These are phyloP conservation scores for Chenopodium suecicum DNA, from an alignment of 148 eudicot species.

Conservation along the genomic window DNA sequence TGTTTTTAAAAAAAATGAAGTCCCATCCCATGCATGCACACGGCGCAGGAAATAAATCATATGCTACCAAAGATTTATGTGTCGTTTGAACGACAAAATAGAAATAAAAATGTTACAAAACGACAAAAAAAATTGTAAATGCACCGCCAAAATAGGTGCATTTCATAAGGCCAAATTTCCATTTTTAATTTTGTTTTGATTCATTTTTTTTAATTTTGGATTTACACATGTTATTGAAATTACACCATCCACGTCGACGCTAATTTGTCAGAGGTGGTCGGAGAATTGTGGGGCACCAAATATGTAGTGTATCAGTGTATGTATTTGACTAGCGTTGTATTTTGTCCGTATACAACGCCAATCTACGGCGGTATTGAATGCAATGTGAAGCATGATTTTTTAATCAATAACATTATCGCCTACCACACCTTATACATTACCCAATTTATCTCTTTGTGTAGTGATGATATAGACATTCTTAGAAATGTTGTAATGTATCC, in stretches of 20 bases:
- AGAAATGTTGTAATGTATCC: too few species aligned
- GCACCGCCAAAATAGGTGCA: constrained; percentile 12
- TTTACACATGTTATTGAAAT: background rate
- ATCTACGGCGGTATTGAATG: background rate
- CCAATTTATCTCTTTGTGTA: too few species aligned
- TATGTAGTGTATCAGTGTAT: background rate
- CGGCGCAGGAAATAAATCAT: background rate
- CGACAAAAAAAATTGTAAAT: background rate
- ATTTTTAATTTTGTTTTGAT: background rate
- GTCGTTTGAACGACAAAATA: background rate
- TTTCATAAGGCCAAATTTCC: background rate
- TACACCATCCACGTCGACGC: background rate
- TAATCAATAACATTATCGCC: too few species aligned
- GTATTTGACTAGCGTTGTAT: background rate
- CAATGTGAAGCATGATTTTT: background rate
- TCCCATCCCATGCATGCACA: constrained; percentile 20
- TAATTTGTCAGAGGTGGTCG: background rate
- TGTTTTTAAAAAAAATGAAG: background rate
- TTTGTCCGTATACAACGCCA: background rate
- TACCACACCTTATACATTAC: too few species aligned
- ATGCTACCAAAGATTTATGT: background rate
- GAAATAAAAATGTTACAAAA: background rate
- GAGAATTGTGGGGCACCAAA: background rate
- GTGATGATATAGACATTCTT: too few species aligned
- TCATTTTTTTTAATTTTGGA: background rate